phyloP scores from a whole-genome alignment of 768 basidiomycete species.

The Panellus pusillus region DNA sequence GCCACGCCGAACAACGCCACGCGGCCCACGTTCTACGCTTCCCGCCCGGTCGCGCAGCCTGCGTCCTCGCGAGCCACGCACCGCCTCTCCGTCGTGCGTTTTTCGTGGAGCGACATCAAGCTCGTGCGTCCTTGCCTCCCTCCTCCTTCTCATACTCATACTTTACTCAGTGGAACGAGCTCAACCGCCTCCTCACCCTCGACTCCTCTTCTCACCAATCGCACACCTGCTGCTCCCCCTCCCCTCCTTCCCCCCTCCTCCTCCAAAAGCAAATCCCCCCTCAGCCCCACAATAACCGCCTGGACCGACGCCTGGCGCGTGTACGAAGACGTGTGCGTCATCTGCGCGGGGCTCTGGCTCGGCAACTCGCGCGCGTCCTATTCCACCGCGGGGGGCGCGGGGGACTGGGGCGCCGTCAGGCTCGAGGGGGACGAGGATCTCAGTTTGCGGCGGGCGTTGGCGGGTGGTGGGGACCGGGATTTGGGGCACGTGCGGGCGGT shows the following conservation, averaged over 20 bases:
- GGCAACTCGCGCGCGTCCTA: conserved; percentile 48
- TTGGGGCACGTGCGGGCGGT: conserved; percentile 50
- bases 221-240: conserved; percentile 39
- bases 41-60: conserved; percentile 47
- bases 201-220: conserved; percentile 39
- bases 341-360: conserved; percentile 83
- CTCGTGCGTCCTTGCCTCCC: background rate
- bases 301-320: conserved; percentile 81
- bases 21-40: conserved; percentile 65
- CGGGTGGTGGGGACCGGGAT: no score
- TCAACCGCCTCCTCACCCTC: conserved; percentile 66
- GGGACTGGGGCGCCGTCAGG: conserved; percentile 57
- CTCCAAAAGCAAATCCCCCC: no score
- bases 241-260: no score
- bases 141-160: conserved; percentile 4
- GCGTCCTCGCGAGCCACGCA: conserved; percentile 44
- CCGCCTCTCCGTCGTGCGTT: conserved; percentile 62
- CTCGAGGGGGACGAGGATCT: conserved; percentile 71
- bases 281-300: conserved; percentile 41
- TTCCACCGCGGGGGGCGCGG: conserved; percentile 45
- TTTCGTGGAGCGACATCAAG: conserved; percentile 83
- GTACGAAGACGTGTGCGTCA: conserved; percentile 82
- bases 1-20: conserved; percentile 58
- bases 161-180: conserved; percentile 67
- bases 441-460: no score